phyloP scores from a whole-genome alignment of 192 early-diverging fungal genomes.

The Paraglomus brasilianum region DNA sequence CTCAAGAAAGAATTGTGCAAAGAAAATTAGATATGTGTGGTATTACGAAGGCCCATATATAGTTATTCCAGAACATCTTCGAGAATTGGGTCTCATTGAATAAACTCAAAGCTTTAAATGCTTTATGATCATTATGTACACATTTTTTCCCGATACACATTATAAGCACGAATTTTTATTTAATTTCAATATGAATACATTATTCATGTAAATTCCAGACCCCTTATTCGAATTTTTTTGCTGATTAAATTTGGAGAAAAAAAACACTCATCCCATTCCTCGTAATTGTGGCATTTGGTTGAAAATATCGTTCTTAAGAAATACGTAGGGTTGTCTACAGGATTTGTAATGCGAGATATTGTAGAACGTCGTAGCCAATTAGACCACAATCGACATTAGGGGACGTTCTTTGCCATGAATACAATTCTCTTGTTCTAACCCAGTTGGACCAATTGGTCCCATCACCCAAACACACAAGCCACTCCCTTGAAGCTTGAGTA shows the following conservation, averaged over 20 bases:
- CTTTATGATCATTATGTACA: slow-evolving; percentile 22
- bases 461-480: slow-evolving; percentile 18
- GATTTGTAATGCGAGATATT: slow-evolving; percentile 17
- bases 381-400: not conserved
- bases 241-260: not conserved
- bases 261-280: not conserved
- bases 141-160: slow-evolving; percentile 16
- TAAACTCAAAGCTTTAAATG: slow-evolving; percentile 25
- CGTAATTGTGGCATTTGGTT: not conserved
- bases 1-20: not conserved
- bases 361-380: slow-evolving; percentile 25
- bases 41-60: not conserved
- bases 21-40: too few relatives aligned
- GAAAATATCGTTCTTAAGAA: slow-evolving; percentile 23
- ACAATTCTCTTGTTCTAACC: not conserved
- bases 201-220: slow-evolving; percentile 17
- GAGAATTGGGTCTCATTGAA: slow-evolving; percentile 19
- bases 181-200: slow-evolving; percentile 20
- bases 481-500: slow-evolving; percentile 18
- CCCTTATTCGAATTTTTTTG: not conserved
- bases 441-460: slow-evolving; percentile 17
- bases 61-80: slow-evolving; percentile 18
- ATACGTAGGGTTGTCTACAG: slow-evolving; percentile 9
- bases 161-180: slow-evolving; percentile 14
- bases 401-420: not conserved